Conservation (phyloP, 768 basidiomycete species). For the Podaxis sp. region DNA sequence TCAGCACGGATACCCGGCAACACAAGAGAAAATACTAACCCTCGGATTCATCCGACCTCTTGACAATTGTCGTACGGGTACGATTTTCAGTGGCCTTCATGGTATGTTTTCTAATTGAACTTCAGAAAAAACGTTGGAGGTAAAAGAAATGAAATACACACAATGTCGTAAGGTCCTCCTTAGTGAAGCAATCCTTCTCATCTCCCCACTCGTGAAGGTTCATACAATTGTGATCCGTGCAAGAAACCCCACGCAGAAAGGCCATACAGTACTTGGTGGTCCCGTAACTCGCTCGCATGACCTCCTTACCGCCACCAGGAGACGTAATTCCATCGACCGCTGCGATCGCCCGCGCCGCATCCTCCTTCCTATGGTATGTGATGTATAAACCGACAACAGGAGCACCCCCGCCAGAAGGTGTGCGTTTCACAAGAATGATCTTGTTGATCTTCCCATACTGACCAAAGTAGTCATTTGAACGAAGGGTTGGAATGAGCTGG, state of each 20-base stretch:
- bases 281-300: slow-evolving; percentile 92
- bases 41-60: slow-evolving; percentile 66
- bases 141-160: slow-evolving; percentile 31
- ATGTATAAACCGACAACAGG: slow-evolving; percentile 93
- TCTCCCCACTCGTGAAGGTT: slow-evolving; percentile 98
- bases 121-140: slow-evolving; percentile 8
- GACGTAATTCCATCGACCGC: slow-evolving; percentile 92
- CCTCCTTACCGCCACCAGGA: slow-evolving; percentile 84
- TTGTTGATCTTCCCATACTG: slow-evolving; percentile 98
- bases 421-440: slow-evolving; percentile 90
- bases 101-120: slow-evolving; percentile 72
- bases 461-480: slow-evolving; percentile 95
- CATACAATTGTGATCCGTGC: slow-evolving; percentile 89
- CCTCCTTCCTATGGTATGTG: slow-evolving; percentile 91
- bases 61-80: slow-evolving; percentile 41
- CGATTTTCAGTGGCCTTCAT: slow-evolving; percentile 86
- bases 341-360: slow-evolving; percentile 89
- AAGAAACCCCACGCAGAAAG: slow-evolving; percentile 82
- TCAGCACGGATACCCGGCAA: not conserved
- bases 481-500: slow-evolving; percentile 87
- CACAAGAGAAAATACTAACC: slow-evolving; percentile 28
- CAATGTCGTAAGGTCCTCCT: slow-evolving; percentile 93
- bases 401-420: slow-evolving; percentile 65
- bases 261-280: slow-evolving; percentile 98
- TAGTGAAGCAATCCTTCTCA: slow-evolving; percentile 96